Base-by-base conservation (phyloP, 257 asterid species). In the Ajuga chamaepitys region DNA sequence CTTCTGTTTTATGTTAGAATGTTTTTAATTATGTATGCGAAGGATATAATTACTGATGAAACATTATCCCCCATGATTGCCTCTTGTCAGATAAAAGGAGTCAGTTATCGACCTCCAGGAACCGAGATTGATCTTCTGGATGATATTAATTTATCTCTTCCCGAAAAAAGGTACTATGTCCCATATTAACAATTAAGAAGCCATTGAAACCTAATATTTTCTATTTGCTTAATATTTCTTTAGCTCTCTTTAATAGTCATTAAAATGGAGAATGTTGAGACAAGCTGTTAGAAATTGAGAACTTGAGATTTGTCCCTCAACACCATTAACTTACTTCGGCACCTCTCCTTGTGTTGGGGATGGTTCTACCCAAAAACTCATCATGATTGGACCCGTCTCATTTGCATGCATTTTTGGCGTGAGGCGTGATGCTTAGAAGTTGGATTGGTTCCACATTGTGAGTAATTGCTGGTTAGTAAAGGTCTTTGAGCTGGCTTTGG, bases 61-160 rank as follows among this genome's bases (percentile, higher is more conserved):
- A 20, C 34, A 41, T 50, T 26, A 51, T 50, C 4, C 25, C 34
- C 20, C 52, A 37, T n/a, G n/a, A n/a, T 40, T 46, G 21, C 67
- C 17, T 25, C 48, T 68, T 64, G 17, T 42, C 85, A 93, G 98
- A 60, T 87, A 56, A 82, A 78, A 83, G 89, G 77, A 17, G 76
- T 87, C 46, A 73, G 84, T 28, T 93, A 84, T 72, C 88, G 83
- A 77, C 86, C 94, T 60, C 95, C 97, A 20, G 98, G 97, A 73
- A 89, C 97, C 54, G 77, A 87, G 79, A 68, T 75, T 71, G 73
- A 85, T 81, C 90, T 93, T 66, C 74, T 93, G 81, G 74, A 81
- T 64, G 81, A 79, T 63, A 75, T 86, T 75, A 85, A 66, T 70
- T 71, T 93, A 70, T 84, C 96, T 64, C 83, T 93, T 70, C 88